Percentiles rank a stretch among this genome's conserved stretches.
These are phyloP conservation scores for Pascua sp. DNA, from an alignment of 1,284 basidiomycete genomes.

Conservation along the genomic window DNA sequence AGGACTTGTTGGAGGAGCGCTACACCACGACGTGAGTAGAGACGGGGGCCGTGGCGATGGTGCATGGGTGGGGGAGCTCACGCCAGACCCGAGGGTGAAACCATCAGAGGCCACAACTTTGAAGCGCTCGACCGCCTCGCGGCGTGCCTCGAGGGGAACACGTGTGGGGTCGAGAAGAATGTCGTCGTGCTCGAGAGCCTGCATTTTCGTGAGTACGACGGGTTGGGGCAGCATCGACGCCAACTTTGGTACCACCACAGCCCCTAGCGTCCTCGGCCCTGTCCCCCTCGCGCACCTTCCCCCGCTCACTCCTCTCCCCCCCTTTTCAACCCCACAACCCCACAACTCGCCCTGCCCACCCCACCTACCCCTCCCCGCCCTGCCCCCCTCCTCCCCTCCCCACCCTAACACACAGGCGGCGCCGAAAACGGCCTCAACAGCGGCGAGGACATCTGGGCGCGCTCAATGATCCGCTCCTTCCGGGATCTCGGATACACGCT, in stretches of 20 bases:
- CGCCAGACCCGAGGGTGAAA: background rate
- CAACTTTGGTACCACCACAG: too few species aligned
- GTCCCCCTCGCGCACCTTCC: too few species aligned
- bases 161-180: constrained; percentile 23
- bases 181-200: constrained; percentile 26
- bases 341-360: too few species aligned
- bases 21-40: constrained; percentile 10
- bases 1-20: constrained; percentile 7
- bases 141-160: constrained; percentile 14
- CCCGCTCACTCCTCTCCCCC: too few species aligned
- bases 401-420: constrained; percentile 24
- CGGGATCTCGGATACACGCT: constrained; percentile 32
- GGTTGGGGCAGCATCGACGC: too few species aligned
- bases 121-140: constrained; percentile 17
- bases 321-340: too few species aligned
- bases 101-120: background rate
- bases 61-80: too few species aligned
- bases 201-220: too few species aligned
- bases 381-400: too few species aligned
- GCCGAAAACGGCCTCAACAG: constrained; percentile 3
- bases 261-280: too few species aligned
- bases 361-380: too few species aligned
- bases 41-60: too few species aligned
- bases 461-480: constrained; percentile 27
- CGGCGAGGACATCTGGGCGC: constrained; percentile 27